These are phyloP conservation scores for Diaporthe sp. DNA, from an alignment of 2,329 filamentous ascomycete species.

Conservation along the genomic window DNA sequence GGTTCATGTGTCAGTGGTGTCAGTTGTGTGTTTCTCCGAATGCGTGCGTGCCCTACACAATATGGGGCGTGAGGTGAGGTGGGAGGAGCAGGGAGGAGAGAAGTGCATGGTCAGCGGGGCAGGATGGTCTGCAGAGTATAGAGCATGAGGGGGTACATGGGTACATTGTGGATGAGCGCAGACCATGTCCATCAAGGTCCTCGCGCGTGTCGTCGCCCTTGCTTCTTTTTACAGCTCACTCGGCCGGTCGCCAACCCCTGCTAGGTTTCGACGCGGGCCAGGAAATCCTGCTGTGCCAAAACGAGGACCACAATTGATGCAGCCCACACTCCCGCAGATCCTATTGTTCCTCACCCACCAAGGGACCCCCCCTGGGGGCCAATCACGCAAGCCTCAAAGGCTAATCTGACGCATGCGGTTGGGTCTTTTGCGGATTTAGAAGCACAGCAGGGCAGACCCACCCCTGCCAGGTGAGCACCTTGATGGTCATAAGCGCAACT, in stretches of 20 bases:
- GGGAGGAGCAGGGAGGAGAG: neutral
- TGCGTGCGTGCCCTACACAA: neutral
- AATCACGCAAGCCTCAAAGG: conserved; percentile 25
- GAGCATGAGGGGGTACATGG: neutral
- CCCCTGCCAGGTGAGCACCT: conserved; percentile 25
- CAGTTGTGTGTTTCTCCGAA: neutral
- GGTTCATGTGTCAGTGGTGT: neutral
- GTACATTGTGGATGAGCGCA: neutral
- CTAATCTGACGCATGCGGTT: conserved; percentile 21
- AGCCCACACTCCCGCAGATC: conserved; percentile 13
- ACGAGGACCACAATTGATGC: conserved; percentile 12
- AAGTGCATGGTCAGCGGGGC: neutral
- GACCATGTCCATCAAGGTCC: conserved; percentile 27
- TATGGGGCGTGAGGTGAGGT: neutral
- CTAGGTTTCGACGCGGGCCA: neutral
- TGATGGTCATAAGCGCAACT: conserved; percentile 32
- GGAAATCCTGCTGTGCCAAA: conserved; percentile 12
- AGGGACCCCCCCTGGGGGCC: neutral
- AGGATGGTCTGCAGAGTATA: neutral
- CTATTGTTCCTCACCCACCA: neutral
- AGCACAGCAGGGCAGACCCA: neutral
- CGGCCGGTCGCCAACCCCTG: neutral
- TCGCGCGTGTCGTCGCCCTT: neutral
- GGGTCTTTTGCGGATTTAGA: conserved; percentile 8
- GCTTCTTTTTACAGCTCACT: conserved; percentile 18